A percentile compares a stretch with the other conserved stretches of the same genome.
These are phyloP conservation scores for Styphnolobium japonicum DNA, from an alignment of 306 rosid species.

Conservation along the genomic window DNA sequence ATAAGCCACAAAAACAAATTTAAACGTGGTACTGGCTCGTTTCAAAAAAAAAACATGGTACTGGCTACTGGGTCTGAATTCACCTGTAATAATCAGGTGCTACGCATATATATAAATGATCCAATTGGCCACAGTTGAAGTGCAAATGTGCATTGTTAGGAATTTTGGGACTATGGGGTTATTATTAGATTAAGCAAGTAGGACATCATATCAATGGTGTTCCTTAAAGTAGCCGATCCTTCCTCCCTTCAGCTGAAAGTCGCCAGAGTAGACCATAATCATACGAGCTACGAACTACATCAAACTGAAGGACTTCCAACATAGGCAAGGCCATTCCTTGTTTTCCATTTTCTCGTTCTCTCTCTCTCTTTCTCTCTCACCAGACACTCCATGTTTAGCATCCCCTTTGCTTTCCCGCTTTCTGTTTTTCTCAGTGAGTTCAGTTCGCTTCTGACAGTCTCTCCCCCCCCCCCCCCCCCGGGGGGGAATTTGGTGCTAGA, in stretches of 20 bases:
- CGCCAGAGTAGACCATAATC: constrained; percentile 55
- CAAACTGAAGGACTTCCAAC: constrained; percentile 20
- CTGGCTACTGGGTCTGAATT: neutral
- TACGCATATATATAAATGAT: no score
- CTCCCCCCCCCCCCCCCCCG: no score
- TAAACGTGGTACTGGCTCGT: neutral
- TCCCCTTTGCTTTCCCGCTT: constrained; percentile 26
- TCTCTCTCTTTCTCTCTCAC: constrained; percentile 26
- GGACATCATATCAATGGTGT: neutral
- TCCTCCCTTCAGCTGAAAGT: constrained; percentile 22
- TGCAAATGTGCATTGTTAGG: no score
- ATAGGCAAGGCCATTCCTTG: constrained; percentile 8
- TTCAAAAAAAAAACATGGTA: no score
- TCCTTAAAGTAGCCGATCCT: constrained; percentile 20
- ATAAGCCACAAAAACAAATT: neutral
- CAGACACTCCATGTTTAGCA: constrained; percentile 21
- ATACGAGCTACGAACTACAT: constrained; percentile 4
- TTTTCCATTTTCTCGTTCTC: constrained; percentile 28
- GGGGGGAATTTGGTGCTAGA: neutral
- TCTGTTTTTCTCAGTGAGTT: constrained; percentile 10
- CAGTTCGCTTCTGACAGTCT: neutral
- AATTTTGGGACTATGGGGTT: neutral
- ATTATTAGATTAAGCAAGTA: neutral
- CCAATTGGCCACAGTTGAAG: no score
- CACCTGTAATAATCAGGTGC: neutral